Base-by-base conservation (phyloP, 1,284 basidiomycete genomes). In the Leucoagaricus sp. region DNA sequence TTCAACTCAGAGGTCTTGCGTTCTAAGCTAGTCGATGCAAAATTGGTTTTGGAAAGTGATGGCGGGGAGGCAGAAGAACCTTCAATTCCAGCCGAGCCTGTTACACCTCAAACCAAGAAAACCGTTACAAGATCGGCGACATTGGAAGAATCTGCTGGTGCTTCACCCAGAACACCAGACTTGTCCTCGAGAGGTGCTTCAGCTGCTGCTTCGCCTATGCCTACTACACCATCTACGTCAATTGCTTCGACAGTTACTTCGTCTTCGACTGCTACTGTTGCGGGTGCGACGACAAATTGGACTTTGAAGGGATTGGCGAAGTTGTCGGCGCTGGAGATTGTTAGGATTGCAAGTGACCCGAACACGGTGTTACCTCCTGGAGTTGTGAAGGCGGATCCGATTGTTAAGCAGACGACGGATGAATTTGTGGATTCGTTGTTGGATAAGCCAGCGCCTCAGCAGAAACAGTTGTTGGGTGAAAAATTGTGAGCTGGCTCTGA, bases 1-100 rank as follows among this genome's bases (percentile, higher is more conserved):
- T 96, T 96, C 79, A 96, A 94, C 63, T 78, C 80, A 8, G 92
- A 95, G 62, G 82, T 92, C 36, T 77, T 96, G 31, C 81, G 85
- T 53, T 77, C 76, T 21, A 96, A 96, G 72, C 78, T 96, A 12
- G 82, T 82, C 1, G 93, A 94, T 64, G 94, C 94, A 8, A 89
- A 87, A 73, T 77, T 84, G 64, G 89, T 96, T 15, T 72, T 93
- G 52, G 89, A 91, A 38, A 87, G 84, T 52, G 83, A 84, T 21
- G 87, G 86, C 23, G 81, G 74, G 12, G 81, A 74, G 15, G 83
- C 82, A 8, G 82, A 79, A 9, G 76, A 76, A 49, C 55, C 62
- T 6, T n/a, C n/a, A n/a, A n/a, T n/a, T n/a, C n/a, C n/a, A n/a
- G n/a, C n/a, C n/a, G n/a, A n/a, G n/a, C 82, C 85, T 28, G 77